Conservation (phyloP, 2,329 filamentous ascomycete species). For the Aspergillus thermomutatus region DNA sequence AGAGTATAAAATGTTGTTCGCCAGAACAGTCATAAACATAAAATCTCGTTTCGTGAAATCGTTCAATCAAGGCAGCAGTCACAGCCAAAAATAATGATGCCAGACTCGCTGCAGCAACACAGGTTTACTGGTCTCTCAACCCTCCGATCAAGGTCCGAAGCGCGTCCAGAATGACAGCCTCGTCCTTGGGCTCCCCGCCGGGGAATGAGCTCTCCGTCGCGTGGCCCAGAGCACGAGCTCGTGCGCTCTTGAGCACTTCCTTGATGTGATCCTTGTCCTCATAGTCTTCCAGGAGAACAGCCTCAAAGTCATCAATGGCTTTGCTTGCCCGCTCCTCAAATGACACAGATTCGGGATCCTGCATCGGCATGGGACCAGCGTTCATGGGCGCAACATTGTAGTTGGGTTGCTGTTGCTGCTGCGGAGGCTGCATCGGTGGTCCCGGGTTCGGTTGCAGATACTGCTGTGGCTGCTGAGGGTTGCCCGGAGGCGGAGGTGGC, state of each 20-base stretch:
- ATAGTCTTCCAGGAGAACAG: constrained; percentile 44
- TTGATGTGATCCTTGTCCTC: constrained; percentile 46
- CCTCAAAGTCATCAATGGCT: constrained; percentile 44
- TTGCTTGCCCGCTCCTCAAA: constrained; percentile 42
- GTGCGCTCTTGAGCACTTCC: constrained; percentile 42
- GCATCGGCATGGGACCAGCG: constrained; percentile 15
- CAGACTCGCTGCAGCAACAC: neutral
- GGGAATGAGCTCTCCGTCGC: constrained; percentile 42
- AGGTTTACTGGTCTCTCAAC: constrained; percentile 32
- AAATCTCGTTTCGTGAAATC: constrained; percentile 15
- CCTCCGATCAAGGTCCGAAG: constrained; percentile 39
- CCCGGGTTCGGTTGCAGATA: constrained; percentile 11
- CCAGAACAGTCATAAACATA: constrained; percentile 10
- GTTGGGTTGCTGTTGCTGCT: constrained; percentile 18
- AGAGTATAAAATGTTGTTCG: constrained; percentile 3
- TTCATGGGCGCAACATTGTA: constrained; percentile 18
- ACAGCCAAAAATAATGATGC: neutral
- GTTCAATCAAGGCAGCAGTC: constrained; percentile 5
- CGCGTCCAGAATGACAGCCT: constrained; percentile 41
- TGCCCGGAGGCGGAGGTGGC: constrained; percentile 7
- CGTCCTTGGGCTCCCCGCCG: constrained; percentile 43
- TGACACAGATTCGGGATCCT: constrained; percentile 29
- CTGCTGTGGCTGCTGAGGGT: constrained; percentile 12
- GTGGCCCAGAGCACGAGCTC: constrained; percentile 38
- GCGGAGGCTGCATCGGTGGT: constrained; percentile 10